Base-by-base conservation (phyloP, 2,329 filamentous ascomycete species). In the Xylariaceae sp. region DNA sequence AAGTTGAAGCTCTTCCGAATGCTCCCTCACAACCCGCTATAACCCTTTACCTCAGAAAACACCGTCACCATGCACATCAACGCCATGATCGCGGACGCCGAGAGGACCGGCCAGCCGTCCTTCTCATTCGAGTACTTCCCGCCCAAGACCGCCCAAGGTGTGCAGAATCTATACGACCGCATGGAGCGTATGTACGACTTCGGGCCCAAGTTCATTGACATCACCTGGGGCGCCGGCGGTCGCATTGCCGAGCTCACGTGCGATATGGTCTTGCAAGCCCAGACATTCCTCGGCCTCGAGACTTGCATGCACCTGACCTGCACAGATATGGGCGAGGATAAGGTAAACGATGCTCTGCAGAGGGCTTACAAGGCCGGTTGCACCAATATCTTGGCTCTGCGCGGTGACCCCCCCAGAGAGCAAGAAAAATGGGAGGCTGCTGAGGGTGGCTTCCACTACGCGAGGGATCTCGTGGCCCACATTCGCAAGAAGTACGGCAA, bases 41-140 rank as follows among this genome's bases (percentile, higher is more conserved):
- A 36, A 15, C 12, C 15, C 33, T 12, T 10, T 9, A n/a, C 11
- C 39, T 18, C 14, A 11, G 39, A 19, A 5, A 40, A 3, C 31
- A 48, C 48, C 53, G 52, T 61, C 79, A 85, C 67, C 58, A 97
- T 99, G 92, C 94, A 97, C 74, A 92, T 99, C 78, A 89, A 86
- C 60, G 84, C 94, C 63, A 96, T 96, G 78, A 80, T 99, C 64
- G 77, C 82, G 61, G 87, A 92, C 62, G 85, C 91, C 71, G 83
- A 90, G 72, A 80, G 81, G 73, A 83, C 85, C 64, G 83, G 85
- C 67, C 82, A 87, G 64, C 87, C 91, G 50, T 94, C 90, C 66
- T 96, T 96, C 78, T 99, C 94, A 52, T 99, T 99, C 76, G 94
- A 99, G 71, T 99, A 96, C 78, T 99, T 99, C 73, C 94, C 94